Evolutionary conservation across 164 flowering plant species (phyloP), one percentile per base, ranked within the genome.

Genomic region (Vitis cinerea): DNA sequence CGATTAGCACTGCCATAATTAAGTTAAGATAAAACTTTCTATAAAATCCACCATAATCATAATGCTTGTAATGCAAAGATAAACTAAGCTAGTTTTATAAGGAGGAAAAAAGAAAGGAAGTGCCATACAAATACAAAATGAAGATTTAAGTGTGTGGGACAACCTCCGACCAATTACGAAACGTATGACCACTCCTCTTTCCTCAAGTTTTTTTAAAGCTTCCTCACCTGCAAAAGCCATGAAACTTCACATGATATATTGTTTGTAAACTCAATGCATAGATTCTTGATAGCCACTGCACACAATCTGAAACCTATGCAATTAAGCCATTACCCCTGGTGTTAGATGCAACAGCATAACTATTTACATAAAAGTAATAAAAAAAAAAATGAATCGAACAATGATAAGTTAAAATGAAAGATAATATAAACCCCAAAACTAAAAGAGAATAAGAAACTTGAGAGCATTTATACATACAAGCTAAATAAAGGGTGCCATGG

Each of bases 131-230:
- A 59, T 17, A 63, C 19, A 50, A 59, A 61, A 59, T 15, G 61
- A 37, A 57, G 70, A 66, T 72, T 59, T 13, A 66, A 77, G 84
- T 68, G 53, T 50, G 51, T 3, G 64, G 63, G 64, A 65, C 66
- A 72, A 95, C 99, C 99, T 95, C 77, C 99, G 91, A 72, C 99
- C 99, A 87, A 96, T 86, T 62, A 96, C 97, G 84, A 96, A 96
- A 57, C 98, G 97, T 56, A 96, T 87, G 67, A 93, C 73, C 12
- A 93, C 87, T 77, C 99, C 98, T 78, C 83, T 90, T 68, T 90
- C 97, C 83, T 93, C 97, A 49, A 96, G 93, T 68, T 89, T 89
- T 73, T 60, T 83, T 52, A 96, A 78, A 15, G 91, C 91, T 75
- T 37, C 44, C 44, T 88, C 96, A 78, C 87, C 99, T 93, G 79